Percentiles rank a stretch among this genome's conserved stretches.
phyloP scores from a whole-genome alignment of 371 early-diverging fungal genomes.

The Mycotypha africana region DNA sequence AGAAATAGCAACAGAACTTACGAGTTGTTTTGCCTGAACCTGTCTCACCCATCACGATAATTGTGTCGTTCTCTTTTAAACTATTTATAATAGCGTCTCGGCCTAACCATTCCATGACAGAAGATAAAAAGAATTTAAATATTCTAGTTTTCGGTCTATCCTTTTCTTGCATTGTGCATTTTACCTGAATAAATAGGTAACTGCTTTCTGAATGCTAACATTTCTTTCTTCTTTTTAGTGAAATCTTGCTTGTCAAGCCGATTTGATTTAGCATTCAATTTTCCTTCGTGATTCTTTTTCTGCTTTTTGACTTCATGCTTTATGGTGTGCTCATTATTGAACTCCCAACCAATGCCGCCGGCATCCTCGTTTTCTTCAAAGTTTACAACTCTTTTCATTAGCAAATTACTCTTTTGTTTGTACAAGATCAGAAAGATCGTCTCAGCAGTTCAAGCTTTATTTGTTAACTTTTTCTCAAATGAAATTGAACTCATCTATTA shows the following conservation, averaged over 20 bases:
- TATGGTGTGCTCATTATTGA: constrained; percentile 6
- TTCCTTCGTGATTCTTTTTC: constrained; percentile 9
- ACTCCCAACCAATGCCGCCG: constrained; percentile 8
- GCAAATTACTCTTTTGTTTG: too few relatives aligned
- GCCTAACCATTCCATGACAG: constrained; percentile 22
- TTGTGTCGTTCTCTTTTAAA: constrained; percentile 46
- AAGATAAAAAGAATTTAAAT: not conserved
- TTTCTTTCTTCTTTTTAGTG: constrained; percentile 30
- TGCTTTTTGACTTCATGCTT: constrained; percentile 12
- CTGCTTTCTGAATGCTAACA: constrained; percentile 37
- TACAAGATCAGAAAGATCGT: too few relatives aligned
- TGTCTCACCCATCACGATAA: constrained; percentile 63
- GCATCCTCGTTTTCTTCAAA: constrained; percentile 18
- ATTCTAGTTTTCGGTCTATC: too few relatives aligned
- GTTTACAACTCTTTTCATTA: constrained; percentile 21
- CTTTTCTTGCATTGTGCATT: not conserved
- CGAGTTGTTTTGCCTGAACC: constrained; percentile 65
- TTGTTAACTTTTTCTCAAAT: too few relatives aligned
- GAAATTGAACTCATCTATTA: too few relatives aligned
- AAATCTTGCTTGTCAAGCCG: constrained; percentile 17
- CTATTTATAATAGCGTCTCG: constrained; percentile 56
- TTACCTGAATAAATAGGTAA: constrained; percentile 44
- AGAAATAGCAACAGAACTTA: constrained; percentile 17
- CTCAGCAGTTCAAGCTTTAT: too few relatives aligned
- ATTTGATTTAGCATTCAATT: constrained; percentile 9